phyloP scores from a whole-genome alignment of 306 rosid species.

The Vicia sativa region DNA sequence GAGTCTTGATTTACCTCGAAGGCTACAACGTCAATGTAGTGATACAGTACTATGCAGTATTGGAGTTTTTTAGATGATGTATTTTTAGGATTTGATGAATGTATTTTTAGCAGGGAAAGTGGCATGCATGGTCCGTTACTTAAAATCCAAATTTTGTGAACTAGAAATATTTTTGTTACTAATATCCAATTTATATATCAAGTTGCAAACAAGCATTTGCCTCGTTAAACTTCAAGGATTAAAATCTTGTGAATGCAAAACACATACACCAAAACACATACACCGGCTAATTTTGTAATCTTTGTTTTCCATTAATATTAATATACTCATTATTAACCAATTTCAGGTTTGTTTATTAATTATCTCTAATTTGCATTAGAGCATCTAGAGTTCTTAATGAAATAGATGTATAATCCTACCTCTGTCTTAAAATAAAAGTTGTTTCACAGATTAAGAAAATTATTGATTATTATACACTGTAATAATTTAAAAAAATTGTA shows the following conservation, averaged over 20 bases:
- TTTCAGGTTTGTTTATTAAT: too few relatives aligned
- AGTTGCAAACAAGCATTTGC: neutral
- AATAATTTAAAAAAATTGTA: too few relatives aligned
- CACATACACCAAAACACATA: too few relatives aligned
- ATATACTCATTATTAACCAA: too few relatives aligned
- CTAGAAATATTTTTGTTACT: neutral
- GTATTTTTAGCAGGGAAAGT: conserved; percentile 20
- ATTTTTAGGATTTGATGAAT: conserved; percentile 21
- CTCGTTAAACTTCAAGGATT: neutral
- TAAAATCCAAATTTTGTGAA: conserved; percentile 6
- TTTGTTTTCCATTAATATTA: too few relatives aligned
- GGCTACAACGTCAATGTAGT: neutral
- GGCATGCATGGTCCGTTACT: conserved; percentile 29
- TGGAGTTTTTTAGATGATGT: neutral
- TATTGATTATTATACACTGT: too few relatives aligned
- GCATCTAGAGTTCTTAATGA: too few relatives aligned
- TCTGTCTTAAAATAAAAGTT: too few relatives aligned
- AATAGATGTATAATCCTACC: too few relatives aligned
- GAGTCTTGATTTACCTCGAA: neutral
- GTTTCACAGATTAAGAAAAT: too few relatives aligned
- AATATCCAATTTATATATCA: neutral
- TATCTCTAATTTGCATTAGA: too few relatives aligned
- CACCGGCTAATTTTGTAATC: too few relatives aligned
- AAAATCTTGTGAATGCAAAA: neutral
- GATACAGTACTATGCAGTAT: neutral